Base-by-base conservation (phyloP, 2,329 filamentous ascomycete genomes). In the Fusarium sp. region DNA sequence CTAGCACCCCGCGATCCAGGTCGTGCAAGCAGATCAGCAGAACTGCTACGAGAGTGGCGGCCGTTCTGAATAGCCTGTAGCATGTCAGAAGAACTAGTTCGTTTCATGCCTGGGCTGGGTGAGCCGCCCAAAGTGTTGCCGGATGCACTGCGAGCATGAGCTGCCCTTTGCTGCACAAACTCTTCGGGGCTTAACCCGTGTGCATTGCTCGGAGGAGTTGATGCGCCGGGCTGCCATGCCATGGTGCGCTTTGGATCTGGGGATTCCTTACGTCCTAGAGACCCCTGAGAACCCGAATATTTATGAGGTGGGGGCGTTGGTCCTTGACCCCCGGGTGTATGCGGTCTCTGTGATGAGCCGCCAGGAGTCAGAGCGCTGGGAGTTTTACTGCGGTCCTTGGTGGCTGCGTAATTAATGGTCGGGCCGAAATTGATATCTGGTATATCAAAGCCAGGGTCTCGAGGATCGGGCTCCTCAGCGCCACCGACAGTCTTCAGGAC, bases 371-470 rank as follows among this genome's bases (percentile, higher is more conserved):
- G 36, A n/a, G 34, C 54, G 34, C 34, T 79, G 62, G 70, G 79
- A 0, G 78, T 77, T 68, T 82, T 84, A 65, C 73, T 82, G 11
- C 74, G 79, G 15, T 80, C 75, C n/a, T 82, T 66, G 24, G 80
- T 50, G 18, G 82, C 84, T 39, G 79, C 83, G 65, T 94, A 92
- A 68, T 93, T 92, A 76, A 94, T 84, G 0, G 95, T 98, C 11
- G 92, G 94, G 0, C 96, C 96, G 82, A 98, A 98, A 81, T 98
- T 92, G 71, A 98, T 89, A 9, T 88, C 84, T 2, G 94, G 94
- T 68, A 97, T 90, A 64, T 90, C 87, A 30, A 89, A 85, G 20
- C 84, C 79, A 1, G 80, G 56, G 57, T 67, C 68, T 47, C 64
- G 67, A 45, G 70, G 76, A 34, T 77, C 77, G 17, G 47, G 39